Evolutionary conservation across 2,329 filamentous ascomycete species (phyloP).

Genomic region (Tolypocladium paradoxum): DNA sequence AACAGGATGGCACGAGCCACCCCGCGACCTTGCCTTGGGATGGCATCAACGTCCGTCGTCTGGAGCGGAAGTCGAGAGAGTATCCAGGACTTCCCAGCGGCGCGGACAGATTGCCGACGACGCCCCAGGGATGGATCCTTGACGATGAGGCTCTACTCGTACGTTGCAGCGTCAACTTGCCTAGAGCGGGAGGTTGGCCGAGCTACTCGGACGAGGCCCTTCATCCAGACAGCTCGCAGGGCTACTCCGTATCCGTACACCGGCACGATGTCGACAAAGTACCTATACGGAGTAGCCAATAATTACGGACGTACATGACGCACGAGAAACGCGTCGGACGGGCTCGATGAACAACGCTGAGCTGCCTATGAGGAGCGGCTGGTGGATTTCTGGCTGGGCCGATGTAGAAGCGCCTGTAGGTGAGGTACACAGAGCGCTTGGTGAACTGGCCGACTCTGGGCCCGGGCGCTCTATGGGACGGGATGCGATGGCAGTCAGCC

Average conservation of each 20-base stretch:
- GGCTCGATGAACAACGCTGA: background rate
- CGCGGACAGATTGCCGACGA: background rate
- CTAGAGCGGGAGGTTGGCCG: background rate
- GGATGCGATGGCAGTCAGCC: background rate
- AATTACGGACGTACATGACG: too few species aligned
- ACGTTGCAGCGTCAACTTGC: background rate
- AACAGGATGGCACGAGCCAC: background rate
- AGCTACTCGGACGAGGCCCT: too few species aligned
- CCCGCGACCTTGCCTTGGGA: background rate
- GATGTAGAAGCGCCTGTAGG: background rate
- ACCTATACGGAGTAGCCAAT: too few species aligned
- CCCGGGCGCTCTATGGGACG: background rate
- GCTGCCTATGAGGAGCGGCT: too few species aligned
- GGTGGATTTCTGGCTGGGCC: too few species aligned
- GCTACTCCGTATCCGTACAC: too few species aligned
- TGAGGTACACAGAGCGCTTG: background rate
- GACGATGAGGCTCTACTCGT: background rate
- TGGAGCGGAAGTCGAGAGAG: background rate
- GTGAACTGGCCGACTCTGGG: background rate
- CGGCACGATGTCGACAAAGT: too few species aligned
- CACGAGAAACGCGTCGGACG: background rate
- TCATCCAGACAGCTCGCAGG: too few species aligned
- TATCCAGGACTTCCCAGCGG: background rate
- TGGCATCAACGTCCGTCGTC: background rate
- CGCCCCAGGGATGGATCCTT: background rate